Percentiles rank a stretch among this genome's conserved stretches.
Evolutionary conservation across 495 filamentous ascomycete genomes (phyloP).

Genomic region (Tuber melanosporum): DNA sequence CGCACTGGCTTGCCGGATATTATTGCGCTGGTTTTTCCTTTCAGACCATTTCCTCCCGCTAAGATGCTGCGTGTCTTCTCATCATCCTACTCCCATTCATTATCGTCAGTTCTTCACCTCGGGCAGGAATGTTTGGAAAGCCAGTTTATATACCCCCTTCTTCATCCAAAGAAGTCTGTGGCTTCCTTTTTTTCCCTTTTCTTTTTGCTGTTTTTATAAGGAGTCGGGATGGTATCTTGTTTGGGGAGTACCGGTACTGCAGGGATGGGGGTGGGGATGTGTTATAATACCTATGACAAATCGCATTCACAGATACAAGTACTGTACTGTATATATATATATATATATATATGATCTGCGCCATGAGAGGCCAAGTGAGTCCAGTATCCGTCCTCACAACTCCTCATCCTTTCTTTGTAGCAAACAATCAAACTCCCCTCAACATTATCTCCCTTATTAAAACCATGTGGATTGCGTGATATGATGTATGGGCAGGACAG

Average conservation of each 20-base stretch:
- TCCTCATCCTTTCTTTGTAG: not conserved
- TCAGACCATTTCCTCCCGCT: not conserved
- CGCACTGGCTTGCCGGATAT: not conserved
- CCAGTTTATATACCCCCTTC: not conserved
- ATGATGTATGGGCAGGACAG: not conserved
- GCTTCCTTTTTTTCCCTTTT: not conserved
- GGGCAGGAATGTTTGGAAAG: not conserved
- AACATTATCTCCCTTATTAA: not conserved
- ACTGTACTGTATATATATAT: not conserved
- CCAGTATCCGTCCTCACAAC: not conserved
- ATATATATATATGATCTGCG: not conserved
- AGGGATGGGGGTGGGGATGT: not conserved
- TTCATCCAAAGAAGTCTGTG: not conserved
- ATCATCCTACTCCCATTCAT: not conserved
- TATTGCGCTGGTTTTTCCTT: not conserved
- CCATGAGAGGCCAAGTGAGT: not conserved
- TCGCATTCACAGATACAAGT: not conserved
- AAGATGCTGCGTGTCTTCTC: not conserved
- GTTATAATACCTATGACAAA: not conserved
- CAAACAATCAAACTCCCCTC: not conserved
- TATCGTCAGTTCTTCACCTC: not conserved
- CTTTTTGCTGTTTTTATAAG: not conserved
- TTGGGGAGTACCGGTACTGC: not conserved
- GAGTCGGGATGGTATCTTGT: not conserved
- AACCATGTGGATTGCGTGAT: not conserved